A percentile compares a stretch with the other conserved stretches of the same genome.
Conservation (phyloP, 371 early-diverging fungal species). For the Saksenaea oblongispora region DNA sequence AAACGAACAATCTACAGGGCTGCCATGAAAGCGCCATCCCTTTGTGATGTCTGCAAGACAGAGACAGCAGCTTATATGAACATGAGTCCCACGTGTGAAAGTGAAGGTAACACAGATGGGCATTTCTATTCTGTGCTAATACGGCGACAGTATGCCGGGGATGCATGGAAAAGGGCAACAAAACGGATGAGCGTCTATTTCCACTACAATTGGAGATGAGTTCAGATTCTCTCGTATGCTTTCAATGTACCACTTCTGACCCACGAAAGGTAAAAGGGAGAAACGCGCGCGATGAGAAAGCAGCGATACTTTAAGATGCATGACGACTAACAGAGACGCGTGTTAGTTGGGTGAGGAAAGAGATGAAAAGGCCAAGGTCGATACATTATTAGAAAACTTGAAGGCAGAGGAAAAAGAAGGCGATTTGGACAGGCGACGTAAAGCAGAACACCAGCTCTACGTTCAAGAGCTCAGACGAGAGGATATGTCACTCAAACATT, state of each 20-base stretch:
- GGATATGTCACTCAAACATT: conserved; percentile 43
- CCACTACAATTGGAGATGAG: conserved; percentile 32
- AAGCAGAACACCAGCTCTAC: conserved; percentile 41
- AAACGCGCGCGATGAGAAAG: background rate
- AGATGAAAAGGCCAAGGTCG: conserved; percentile 18
- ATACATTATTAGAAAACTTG: conserved; percentile 15
- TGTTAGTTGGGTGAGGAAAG: conserved; percentile 20
- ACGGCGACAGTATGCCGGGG: background rate
- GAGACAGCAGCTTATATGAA: conserved; percentile 24
- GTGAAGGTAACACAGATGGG: conserved; percentile 21
- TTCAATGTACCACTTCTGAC: conserved; percentile 19
- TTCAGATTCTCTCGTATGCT: conserved; percentile 27
- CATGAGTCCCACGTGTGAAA: conserved; percentile 20
- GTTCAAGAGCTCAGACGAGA: conserved; percentile 48
- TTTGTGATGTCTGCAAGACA: conserved; percentile 33
- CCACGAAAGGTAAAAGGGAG: conserved; percentile 19
- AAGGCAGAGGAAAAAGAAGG: conserved; percentile 21
- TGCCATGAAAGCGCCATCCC: conserved; percentile 7
- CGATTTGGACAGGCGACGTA: conserved; percentile 41
- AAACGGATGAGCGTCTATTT: conserved; percentile 7
- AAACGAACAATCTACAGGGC: conserved; percentile 27
- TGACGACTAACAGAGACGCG: background rate
- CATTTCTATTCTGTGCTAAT: background rate
- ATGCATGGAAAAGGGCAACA: background rate
- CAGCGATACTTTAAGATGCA: background rate